Percentiles rank a stretch among this genome's conserved stretches.
Conservation (phyloP, 2,329 filamentous ascomycete genomes). For the Didymella pomorum region DNA sequence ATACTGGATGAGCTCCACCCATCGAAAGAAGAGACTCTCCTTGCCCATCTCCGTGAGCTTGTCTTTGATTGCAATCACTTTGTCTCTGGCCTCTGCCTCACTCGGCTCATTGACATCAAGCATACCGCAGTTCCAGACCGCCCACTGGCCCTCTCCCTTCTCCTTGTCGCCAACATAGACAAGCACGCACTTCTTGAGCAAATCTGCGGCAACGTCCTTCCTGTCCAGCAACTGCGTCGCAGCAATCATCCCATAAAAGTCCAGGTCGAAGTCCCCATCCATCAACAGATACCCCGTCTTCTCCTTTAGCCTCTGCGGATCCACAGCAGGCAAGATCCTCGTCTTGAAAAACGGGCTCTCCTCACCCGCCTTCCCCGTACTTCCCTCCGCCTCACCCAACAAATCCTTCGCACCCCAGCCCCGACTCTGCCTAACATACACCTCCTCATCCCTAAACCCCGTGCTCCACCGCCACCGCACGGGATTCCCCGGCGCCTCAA, state of each 20-base stretch:
- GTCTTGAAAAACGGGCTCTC: constrained; percentile 66
- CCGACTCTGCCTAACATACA: constrained; percentile 80
- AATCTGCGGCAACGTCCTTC: constrained; percentile 67
- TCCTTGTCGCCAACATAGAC: constrained; percentile 41
- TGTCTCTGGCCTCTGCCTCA: constrained; percentile 71
- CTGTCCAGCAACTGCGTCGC: constrained; percentile 75
- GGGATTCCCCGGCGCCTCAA: constrained; percentile 70
- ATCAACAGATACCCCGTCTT: constrained; percentile 92
- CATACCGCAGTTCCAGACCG: constrained; percentile 69
- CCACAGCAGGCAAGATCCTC: constrained; percentile 73
- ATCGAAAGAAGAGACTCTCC: constrained; percentile 87
- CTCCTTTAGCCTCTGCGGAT: constrained; percentile 69
- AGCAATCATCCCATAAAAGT: constrained; percentile 81
- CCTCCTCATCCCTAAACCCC: constrained; percentile 80
- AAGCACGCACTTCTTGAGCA: constrained; percentile 72
- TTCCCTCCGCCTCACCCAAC: constrained; percentile 57
- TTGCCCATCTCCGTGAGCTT: constrained; percentile 78
- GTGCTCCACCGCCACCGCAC: constrained; percentile 75
- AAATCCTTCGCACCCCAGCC: constrained; percentile 72
- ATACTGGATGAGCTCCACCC: constrained; percentile 91
- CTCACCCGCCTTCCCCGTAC: constrained; percentile 57
- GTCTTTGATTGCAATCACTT: constrained; percentile 83
- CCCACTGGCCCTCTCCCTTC: constrained; percentile 68
- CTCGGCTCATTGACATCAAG: constrained; percentile 52
- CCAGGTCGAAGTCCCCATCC: constrained; percentile 85